These are phyloP conservation scores for Vitis hybrid DNA, from an alignment of 177 flowering plant species.

Conservation along the genomic window DNA sequence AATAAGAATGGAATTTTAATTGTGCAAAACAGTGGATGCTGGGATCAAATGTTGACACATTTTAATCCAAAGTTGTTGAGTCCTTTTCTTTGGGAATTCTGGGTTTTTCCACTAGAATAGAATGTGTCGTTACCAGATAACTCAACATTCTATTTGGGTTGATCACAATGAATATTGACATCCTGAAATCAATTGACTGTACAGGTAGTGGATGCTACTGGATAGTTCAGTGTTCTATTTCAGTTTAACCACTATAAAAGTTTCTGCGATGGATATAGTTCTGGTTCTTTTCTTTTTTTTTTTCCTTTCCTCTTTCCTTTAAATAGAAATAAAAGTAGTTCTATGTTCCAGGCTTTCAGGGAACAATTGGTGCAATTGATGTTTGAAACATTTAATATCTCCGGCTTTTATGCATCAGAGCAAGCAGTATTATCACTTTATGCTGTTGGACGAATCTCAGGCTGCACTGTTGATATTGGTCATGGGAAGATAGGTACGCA, in stretches of 20 bases:
- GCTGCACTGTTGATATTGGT: conserved; percentile 97
- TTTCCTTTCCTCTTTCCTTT: neutral
- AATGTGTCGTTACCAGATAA: neutral
- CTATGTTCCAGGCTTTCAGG: conserved; percentile 67
- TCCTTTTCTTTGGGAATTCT: neutral
- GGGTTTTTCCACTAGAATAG: neutral
- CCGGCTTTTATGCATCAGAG: conserved; percentile 97
- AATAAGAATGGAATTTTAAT: too few species aligned
- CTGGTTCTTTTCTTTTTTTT: neutral
- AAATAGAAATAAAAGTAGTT: neutral
- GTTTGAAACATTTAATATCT: conserved; percentile 96
- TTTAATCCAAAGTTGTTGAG: neutral
- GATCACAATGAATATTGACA: too few species aligned
- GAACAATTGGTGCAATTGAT: conserved; percentile 95
- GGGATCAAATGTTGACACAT: too few species aligned
- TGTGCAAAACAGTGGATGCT: too few species aligned
- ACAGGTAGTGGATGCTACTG: too few species aligned
- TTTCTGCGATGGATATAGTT: neutral
- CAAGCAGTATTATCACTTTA: conserved; percentile 97
- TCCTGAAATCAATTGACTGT: too few species aligned
- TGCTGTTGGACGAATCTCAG: conserved; percentile 98
- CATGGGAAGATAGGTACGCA: conserved; percentile 92
- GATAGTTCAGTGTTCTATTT: too few species aligned
- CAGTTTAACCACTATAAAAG: too few species aligned
- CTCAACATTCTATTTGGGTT: too few species aligned